Evolutionary conservation across 164 flowering plant genomes (phyloP), one percentile per base, ranked within the genome.

Genomic region (Vitis amurensis): DNA sequence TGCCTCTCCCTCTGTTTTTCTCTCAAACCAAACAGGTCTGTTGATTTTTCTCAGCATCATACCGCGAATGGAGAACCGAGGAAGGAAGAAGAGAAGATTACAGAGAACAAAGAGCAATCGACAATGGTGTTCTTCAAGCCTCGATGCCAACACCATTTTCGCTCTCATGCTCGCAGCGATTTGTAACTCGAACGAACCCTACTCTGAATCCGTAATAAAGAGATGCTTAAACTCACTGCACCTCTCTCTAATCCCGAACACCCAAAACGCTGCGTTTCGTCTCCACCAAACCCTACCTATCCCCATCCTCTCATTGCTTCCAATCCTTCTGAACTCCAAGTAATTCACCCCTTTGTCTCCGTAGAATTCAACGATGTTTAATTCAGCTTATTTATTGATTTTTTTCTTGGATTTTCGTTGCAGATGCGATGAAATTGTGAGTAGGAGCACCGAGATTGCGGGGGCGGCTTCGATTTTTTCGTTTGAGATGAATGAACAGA

Each of bases 381-480:
- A 12, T 53, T 63, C 15, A 37, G 44, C 44, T 6, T 37, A 37
- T 3, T 48, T 8, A 2, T 14, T 17, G 2, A 61, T 67, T 59
- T 57, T 59, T 19, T 55, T 31, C 74, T 51, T 17, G 12, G 16
- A 15, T 55, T 51, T 61, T 11, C 48, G 37, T 75, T 53, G 55
- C 69, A 81, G 83, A 11, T 50, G 49, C 56, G 63, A 71, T 47
- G 78, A 52, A 52, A 66, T 87, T 37, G 83, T 74, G 10, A 15
- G 73, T 15, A 66, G 29, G n/a, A 56, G 69, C 6, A 75, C 77
- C 6, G 84, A 85, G 79, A 77, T 89, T 55, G 75, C 86, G 9
- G 93, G 97, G 9, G 76, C 82, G 2, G 70, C 81, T 0, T 74
- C 89, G 4, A 78, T 91, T 16, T 17, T 44, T 1, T 87, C 92